Conservation (phyloP, 768 basidiomycete genomes). For the Hydnomerulius pinastri region DNA sequence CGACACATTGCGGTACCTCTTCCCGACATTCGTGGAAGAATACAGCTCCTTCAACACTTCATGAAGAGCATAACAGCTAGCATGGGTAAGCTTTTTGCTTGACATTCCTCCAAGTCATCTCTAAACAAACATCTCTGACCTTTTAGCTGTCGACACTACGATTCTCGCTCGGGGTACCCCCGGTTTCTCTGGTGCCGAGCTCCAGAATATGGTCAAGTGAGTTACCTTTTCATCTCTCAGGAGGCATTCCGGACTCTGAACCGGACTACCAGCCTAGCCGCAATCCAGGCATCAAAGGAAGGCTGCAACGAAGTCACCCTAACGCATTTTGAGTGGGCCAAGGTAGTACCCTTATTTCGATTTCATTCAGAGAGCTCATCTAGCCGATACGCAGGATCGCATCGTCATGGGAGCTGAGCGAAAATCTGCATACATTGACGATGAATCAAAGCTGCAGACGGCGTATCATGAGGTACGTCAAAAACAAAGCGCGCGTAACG, state of each 20-base stretch:
- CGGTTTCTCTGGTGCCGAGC: constrained; percentile 95
- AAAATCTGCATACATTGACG: constrained; percentile 85
- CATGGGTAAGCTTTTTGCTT: constrained; percentile 42
- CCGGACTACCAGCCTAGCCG: constrained; percentile 63
- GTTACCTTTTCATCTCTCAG: constrained; percentile 26
- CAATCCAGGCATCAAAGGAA: constrained; percentile 92
- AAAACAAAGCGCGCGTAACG: not conserved
- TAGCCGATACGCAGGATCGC: constrained; percentile 59
- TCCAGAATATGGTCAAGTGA: constrained; percentile 96
- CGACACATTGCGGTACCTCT: constrained; percentile 89
- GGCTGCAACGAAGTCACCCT: constrained; percentile 68
- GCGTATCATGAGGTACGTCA: constrained; percentile 89
- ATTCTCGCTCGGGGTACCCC: constrained; percentile 92
- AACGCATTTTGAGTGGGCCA: constrained; percentile 97
- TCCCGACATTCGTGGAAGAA: constrained; percentile 91
- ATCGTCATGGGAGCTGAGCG: constrained; percentile 98
- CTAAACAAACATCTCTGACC: not conserved
- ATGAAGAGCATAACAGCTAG: constrained; percentile 76
- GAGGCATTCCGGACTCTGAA: not conserved
- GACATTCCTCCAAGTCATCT: not conserved
- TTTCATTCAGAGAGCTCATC: not conserved
- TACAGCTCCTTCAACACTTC: constrained; percentile 92
- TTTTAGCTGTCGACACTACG: constrained; percentile 78
- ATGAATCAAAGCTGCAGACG: constrained; percentile 83
- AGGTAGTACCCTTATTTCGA: constrained; percentile 46